Percentiles rank a stretch among this genome's conserved stretches.
phyloP scores from a whole-genome alignment of 805 yeast genomes.

The Candida vaughaniae region DNA sequence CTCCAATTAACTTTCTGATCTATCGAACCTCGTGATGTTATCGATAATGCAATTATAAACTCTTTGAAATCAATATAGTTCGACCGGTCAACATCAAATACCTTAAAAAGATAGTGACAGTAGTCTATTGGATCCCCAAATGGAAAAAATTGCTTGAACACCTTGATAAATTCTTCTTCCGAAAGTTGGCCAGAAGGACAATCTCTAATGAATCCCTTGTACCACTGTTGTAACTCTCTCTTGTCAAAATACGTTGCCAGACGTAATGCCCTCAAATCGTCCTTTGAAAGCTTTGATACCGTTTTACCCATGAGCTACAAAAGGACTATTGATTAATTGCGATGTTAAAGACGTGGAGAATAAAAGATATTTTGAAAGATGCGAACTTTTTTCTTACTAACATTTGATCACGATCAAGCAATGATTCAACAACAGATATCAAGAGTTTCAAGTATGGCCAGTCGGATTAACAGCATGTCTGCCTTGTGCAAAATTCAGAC shows the following conservation, averaged over 20 bases:
- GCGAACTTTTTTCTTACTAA: too few relatives aligned
- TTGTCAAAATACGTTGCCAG: conserved; percentile 89
- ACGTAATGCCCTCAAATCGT: conserved; percentile 79
- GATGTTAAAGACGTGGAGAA: too few relatives aligned
- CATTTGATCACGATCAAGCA: too few relatives aligned
- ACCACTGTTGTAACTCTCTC: conserved; percentile 97
- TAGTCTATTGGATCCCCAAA: conserved; percentile 96
- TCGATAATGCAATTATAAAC: conserved; percentile 82
- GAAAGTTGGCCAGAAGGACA: conserved; percentile 89
- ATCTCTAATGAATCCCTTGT: conserved; percentile 91
- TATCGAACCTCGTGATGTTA: conserved; percentile 80
- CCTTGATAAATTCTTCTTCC: conserved; percentile 83
- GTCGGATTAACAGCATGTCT: too few relatives aligned
- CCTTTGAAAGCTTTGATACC: conserved; percentile 87
- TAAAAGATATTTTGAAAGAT: too few relatives aligned
- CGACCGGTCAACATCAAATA: conserved; percentile 77
- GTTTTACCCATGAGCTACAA: conserved; percentile 99
- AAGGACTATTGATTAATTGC: too few relatives aligned
- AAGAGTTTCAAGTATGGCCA: too few relatives aligned
- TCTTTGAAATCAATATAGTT: conserved; percentile 90
- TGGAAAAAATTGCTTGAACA: conserved; percentile 95
- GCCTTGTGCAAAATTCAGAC: too few relatives aligned
- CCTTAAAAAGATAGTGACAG: conserved; percentile 83
- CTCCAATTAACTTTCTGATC: conserved; percentile 91
- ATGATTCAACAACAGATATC: too few relatives aligned